Conservation (phyloP, 257 asterid species). For the Nicotiana benthamiana region DNA sequence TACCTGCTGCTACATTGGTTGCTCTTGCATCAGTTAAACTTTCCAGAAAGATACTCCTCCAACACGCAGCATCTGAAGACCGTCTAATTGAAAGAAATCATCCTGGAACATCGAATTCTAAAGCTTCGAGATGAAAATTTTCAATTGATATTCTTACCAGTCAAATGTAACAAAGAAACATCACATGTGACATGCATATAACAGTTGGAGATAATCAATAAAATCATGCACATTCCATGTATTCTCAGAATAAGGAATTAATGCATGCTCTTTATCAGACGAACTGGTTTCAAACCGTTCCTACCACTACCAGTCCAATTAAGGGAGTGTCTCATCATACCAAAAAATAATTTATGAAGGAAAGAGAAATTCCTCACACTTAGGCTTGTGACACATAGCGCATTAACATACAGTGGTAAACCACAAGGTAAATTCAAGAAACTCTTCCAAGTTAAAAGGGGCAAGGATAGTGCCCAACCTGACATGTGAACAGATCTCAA, state of each 20-base stretch:
- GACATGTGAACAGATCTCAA: not conserved
- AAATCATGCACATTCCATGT: not conserved
- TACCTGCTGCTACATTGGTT: slow-evolving; percentile 66
- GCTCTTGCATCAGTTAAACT: slow-evolving; percentile 67
- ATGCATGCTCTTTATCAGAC: not conserved
- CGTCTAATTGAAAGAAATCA: not conserved
- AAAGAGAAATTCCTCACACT: not conserved
- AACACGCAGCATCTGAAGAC: slow-evolving; percentile 31
- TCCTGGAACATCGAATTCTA: not conserved
- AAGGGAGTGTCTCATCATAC: not conserved
- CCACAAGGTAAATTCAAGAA: not conserved
- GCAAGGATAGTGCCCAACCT: not conserved
- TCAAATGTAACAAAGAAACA: too few species aligned
- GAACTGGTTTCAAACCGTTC: not conserved
- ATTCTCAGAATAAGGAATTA: not conserved
- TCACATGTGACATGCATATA: too few species aligned
- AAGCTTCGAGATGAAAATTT: not conserved
- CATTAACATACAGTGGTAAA: not conserved
- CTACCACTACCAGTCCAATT: not conserved
- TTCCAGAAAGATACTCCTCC: slow-evolving; percentile 54
- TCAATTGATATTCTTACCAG: not conserved
- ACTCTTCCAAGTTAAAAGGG: not conserved
- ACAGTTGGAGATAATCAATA: too few species aligned
- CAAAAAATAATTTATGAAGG: not conserved
- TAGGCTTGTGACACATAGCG: too few species aligned